Evolutionary conservation across 2,329 filamentous ascomycete genomes (phyloP).

Genomic region (Lasiodiplodia citricola): DNA sequence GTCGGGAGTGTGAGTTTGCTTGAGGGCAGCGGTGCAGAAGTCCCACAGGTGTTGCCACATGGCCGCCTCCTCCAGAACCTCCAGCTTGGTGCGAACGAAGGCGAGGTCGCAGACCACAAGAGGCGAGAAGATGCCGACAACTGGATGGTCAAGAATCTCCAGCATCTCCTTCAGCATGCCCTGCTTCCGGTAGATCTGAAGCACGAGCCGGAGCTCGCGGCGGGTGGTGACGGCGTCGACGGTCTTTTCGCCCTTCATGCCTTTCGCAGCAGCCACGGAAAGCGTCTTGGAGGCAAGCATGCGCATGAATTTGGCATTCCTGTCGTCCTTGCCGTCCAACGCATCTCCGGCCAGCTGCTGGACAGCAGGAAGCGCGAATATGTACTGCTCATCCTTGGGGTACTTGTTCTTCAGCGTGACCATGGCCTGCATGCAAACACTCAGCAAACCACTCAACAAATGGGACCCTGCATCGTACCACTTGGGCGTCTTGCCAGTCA

Average conservation of each 20-base stretch:
- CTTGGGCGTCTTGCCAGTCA: slow-evolving; percentile 23
- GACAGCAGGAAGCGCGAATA: slow-evolving; percentile 24
- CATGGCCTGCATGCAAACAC: slow-evolving; percentile 4
- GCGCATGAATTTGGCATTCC: slow-evolving; percentile 17
- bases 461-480: slow-evolving; percentile 10
- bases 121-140: slow-evolving; percentile 21
- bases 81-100: slow-evolving; percentile 25
- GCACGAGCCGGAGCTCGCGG: slow-evolving; percentile 24
- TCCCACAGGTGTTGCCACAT: slow-evolving; percentile 27
- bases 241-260: slow-evolving; percentile 24
- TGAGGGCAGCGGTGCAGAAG: slow-evolving; percentile 19
- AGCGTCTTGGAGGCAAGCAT: slow-evolving; percentile 21
- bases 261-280: slow-evolving; percentile 13
- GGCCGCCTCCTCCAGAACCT: slow-evolving; percentile 13
- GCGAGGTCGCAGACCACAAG: slow-evolving; percentile 23
- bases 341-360: slow-evolving; percentile 23
- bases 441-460: neutral
- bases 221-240: slow-evolving; percentile 23
- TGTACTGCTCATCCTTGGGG: slow-evolving; percentile 26
- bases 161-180: slow-evolving; percentile 18
- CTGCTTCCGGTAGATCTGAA: slow-evolving; percentile 26
- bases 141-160: slow-evolving; percentile 20
- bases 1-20: slow-evolving; percentile 14
- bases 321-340: slow-evolving; percentile 16
- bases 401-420: slow-evolving; percentile 25